Evolutionary conservation across 495 filamentous ascomycete species (phyloP).

Genomic region (Hypoxylon lenormandii): DNA sequence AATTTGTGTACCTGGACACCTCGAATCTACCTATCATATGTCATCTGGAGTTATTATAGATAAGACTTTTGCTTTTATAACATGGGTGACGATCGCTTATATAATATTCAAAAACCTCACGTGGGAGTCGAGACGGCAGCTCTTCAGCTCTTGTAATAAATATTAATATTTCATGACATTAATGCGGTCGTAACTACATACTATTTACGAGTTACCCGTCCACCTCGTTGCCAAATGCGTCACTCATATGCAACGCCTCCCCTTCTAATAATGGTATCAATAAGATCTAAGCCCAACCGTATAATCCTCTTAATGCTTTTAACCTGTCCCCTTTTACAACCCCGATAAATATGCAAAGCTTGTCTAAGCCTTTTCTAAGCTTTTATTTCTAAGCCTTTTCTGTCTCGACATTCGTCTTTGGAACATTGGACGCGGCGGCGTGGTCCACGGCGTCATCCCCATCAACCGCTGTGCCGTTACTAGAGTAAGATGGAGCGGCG

Average conservation of each 20-base stretch:
- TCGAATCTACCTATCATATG: background rate
- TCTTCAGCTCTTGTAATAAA: background rate
- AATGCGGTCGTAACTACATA: conserved; percentile 19
- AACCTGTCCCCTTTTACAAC: background rate
- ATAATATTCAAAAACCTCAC: background rate
- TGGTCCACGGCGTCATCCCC: conserved; percentile 31
- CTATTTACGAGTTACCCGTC: conserved; percentile 29
- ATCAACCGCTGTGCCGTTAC: conserved; percentile 38
- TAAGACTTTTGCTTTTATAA: too few species aligned
- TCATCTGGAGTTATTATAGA: background rate
- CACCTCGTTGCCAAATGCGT: conserved; percentile 2
- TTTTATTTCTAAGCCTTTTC: conserved; percentile 42
- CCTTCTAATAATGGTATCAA: conserved; percentile 9
- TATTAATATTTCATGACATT: conserved; percentile 22
- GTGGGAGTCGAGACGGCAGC: background rate
- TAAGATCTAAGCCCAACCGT: conserved; percentile 24
- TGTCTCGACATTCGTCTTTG: conserved; percentile 30
- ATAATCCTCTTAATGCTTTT: conserved; percentile 15
- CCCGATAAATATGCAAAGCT: background rate
- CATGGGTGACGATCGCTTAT: too few species aligned
- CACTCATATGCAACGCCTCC: conserved; percentile 18
- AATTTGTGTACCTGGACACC: background rate
- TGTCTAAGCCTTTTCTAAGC: conserved; percentile 37
- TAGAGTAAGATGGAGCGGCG: conserved; percentile 28
- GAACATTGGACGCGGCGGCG: conserved; percentile 45